Evolutionary conservation across 2,329 filamentous ascomycete genomes (phyloP).

Genomic region (Atkinsonella texensis): DNA sequence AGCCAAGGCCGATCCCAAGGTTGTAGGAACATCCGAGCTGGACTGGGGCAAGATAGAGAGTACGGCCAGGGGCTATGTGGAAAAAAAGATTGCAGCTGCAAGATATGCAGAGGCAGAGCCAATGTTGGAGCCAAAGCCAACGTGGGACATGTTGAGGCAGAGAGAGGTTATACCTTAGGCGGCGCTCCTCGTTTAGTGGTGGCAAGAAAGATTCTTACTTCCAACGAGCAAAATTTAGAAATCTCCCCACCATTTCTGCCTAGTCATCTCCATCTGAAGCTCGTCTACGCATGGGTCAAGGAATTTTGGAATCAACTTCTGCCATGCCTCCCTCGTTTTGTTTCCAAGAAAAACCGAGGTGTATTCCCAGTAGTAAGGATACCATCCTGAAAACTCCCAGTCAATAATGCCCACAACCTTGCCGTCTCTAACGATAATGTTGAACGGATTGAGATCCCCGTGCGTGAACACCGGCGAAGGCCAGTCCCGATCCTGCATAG

Average conservation of each 20-base stretch:
- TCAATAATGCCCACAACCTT: conserved; percentile 31
- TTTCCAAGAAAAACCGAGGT: conserved; percentile 14
- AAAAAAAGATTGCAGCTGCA: no score
- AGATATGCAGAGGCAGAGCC: no score
- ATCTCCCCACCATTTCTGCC: conserved; percentile 23
- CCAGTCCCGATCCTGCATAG: conserved; percentile 23
- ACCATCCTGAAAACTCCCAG: conserved; percentile 23
- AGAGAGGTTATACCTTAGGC: no score
- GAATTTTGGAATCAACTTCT: conserved; percentile 19
- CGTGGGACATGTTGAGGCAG: no score
- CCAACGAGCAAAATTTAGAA: no score
- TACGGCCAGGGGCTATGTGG: no score
- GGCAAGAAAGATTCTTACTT: no score
- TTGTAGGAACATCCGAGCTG: no score
- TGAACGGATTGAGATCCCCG: conserved; percentile 29
- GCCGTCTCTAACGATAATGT: conserved; percentile 29
- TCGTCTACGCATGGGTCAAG: conserved; percentile 23
- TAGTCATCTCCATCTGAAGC: conserved; percentile 26
- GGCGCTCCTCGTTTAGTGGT: no score
- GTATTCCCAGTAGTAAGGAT: conserved; percentile 23
- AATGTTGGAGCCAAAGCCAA: no score
- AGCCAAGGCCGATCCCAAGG: no score
- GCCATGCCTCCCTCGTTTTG: conserved; percentile 23
- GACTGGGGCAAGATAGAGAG: no score
- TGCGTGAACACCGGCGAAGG: conserved; percentile 32